phyloP scores from a whole-genome alignment of 768 basidiomycete genomes.

The Leccinum truebloodii region DNA sequence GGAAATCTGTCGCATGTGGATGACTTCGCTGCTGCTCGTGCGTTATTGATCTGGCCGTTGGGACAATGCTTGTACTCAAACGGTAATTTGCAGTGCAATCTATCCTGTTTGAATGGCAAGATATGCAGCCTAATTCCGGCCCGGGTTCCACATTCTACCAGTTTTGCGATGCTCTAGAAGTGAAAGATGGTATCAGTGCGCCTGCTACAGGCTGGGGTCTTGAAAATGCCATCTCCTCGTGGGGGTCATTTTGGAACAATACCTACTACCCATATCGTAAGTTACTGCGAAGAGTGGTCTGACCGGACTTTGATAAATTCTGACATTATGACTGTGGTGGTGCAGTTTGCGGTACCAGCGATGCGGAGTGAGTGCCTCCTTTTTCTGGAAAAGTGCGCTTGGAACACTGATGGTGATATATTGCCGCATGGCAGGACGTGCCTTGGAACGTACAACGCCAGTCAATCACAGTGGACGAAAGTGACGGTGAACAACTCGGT shows the following conservation, averaged over 20 bases:
- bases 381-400: background rate
- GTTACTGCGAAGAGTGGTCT: constrained; percentile 20
- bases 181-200: constrained; percentile 43
- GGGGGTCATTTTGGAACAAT: constrained; percentile 58
- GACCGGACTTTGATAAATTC: background rate
- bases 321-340: background rate
- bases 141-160: constrained; percentile 38
- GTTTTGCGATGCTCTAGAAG: constrained; percentile 43
- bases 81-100: constrained; percentile 42
- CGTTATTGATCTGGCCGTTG: constrained; percentile 15
- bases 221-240: constrained; percentile 56
- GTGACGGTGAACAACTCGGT: constrained; percentile 52
- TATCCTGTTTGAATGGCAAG: constrained; percentile 69
- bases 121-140: constrained; percentile 52
- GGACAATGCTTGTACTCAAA: constrained; percentile 15
- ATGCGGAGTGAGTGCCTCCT: constrained; percentile 45
- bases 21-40: constrained; percentile 62
- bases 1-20: constrained; percentile 57
- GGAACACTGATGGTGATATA: constrained; percentile 35
- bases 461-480: constrained; percentile 50
- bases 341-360: constrained; percentile 52
- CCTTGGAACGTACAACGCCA: constrained; percentile 43
- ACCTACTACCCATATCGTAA: constrained; percentile 47
- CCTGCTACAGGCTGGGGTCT: constrained; percentile 57
- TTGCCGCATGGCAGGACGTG: constrained; percentile 32